Base-by-base conservation (phyloP, 2,329 filamentous ascomycete genomes). In the Apiospora rasikravindrae region DNA sequence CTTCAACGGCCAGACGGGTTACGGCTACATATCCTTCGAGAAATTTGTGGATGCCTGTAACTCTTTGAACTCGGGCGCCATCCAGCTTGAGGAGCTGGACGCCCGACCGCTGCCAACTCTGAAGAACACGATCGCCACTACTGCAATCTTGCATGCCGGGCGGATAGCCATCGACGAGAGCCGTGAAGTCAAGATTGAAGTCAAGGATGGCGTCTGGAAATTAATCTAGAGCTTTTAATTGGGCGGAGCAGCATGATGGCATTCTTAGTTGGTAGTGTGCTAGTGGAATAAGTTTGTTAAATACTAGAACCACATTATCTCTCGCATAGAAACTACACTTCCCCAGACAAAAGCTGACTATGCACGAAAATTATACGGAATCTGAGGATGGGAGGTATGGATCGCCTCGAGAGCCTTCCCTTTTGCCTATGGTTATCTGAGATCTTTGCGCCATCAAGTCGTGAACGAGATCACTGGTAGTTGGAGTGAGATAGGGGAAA, bases 21-120 rank as follows among this genome's bases (percentile, higher is more conserved):
- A 98, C 81, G 95, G 95, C 45, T 98, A 98, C 83, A 90, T 98
- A 72, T 96, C 93, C 26, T 95, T 98, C 79, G 95, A 98, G 85
- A 98, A 98, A 84, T 98, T 98, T 82, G 91, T 98, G 69, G 94
- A 98, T 81, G 95, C 92, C 16, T 94, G 94, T 80, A 90, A 90
- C 64, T 89, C 90, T 7, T 86, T 98, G 70, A 97, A 96, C 79
- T 90, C 93, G 42, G 93, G 93, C 29, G 86, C 88, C 61, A 86
- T 92, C 67, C 94, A 89, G 69, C 87, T 96, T 1, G 91, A 91
- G 37, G 91, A 95, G 75, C 86, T 98, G 44, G 95, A 98, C 77
- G 88, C 88, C 76, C 91, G 95, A 78, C 92, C 93, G 0, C 83
- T 98, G 75, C 95, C 95, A 0, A 98, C 96, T 14, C 84, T 98